Conservation (phyloP, 495 filamentous ascomycete genomes). For the Penicillium odoratum region DNA sequence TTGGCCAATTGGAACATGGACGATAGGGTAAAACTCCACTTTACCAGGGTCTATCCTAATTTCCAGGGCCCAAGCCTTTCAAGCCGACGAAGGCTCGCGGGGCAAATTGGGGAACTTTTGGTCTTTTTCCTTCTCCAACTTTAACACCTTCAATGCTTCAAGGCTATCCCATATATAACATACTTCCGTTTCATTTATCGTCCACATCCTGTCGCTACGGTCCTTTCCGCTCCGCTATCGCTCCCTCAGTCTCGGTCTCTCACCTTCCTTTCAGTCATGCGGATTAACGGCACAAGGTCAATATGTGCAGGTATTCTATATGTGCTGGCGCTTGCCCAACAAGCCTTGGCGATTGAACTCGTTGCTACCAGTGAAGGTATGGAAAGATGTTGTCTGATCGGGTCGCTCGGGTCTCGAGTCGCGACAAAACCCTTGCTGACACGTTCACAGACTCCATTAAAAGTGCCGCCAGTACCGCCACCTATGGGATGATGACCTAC, state of each 20-base stretch:
- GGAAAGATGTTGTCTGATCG: neutral
- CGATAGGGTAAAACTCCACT: neutral
- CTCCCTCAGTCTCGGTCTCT: neutral
- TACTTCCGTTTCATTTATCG: neutral
- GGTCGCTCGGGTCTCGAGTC: neutral
- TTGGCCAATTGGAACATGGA: neutral
- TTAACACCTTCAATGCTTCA: neutral
- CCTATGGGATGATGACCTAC: conserved; percentile 19
- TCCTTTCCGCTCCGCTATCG: neutral
- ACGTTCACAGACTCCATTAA: conserved; percentile 18
- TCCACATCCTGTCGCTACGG: neutral
- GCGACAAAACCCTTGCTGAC: neutral
- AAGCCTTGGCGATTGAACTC: conserved; percentile 11
- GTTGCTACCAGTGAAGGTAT: conserved; percentile 13
- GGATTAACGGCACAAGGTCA: conserved; percentile 5
- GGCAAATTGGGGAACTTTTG: neutral
- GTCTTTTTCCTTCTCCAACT: neutral
- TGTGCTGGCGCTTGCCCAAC: neutral
- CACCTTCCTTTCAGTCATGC: conserved; percentile 5
- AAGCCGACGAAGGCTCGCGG: neutral
- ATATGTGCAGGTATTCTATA: conserved; percentile 19
- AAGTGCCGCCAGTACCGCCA: conserved; percentile 16
- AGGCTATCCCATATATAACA: neutral
- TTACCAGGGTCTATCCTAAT: conserved; percentile 7
- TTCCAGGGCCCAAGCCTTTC: neutral